Evolutionary conservation across 2,329 filamentous ascomycete species (phyloP), one percentile per base, ranked within the genome.

Genomic region (Dothiorella sarmentorum): DNA sequence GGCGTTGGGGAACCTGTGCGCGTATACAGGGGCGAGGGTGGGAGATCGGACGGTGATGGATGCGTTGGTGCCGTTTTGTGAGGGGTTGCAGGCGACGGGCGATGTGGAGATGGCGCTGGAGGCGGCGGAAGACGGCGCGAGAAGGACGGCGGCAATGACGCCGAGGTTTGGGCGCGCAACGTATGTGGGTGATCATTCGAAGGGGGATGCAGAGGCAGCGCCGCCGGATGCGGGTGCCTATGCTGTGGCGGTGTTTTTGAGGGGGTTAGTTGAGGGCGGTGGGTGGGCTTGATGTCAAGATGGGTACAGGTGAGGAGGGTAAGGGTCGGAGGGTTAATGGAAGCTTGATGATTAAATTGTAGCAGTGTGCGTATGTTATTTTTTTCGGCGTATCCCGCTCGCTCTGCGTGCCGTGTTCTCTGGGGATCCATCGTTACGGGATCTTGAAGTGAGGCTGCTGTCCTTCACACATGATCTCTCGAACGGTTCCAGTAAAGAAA

Each of bases 41-140:
- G 94, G 94, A 20, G 94, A 99, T 70, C 82, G 94, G 40, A 99
- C 94, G 0, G 79, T 97, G 17, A 84, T 97, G 56, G 94, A 99
- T 73, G 91, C 93, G 0, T 78, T 99, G 44, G 85, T 90, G 47
- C 94, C 94, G 1, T 99, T 97, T 69, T 85, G 94, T 53, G 83
- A 88, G 18, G 82, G 81, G 5, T 79, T 97, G 4, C 78, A 73
- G 2, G 72, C 81, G 67, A 85, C 83, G 0, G 83, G 15, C 9
- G 84, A 91, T 69, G 68, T 94, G 3, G 80, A 80, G 61, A 79
- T 84, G 69, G 91, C 91, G 3, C 91, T 90, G 0, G 77, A 85
- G 64, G 90, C 90, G 0, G 87, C 91, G 0, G 81, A 83, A 64
- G 79, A 85, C 42, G 93, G 87, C 0, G 89, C 92, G 1, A 87